Conservation (phyloP, 495 filamentous ascomycete species). For the Cairneyella variabilis region DNA sequence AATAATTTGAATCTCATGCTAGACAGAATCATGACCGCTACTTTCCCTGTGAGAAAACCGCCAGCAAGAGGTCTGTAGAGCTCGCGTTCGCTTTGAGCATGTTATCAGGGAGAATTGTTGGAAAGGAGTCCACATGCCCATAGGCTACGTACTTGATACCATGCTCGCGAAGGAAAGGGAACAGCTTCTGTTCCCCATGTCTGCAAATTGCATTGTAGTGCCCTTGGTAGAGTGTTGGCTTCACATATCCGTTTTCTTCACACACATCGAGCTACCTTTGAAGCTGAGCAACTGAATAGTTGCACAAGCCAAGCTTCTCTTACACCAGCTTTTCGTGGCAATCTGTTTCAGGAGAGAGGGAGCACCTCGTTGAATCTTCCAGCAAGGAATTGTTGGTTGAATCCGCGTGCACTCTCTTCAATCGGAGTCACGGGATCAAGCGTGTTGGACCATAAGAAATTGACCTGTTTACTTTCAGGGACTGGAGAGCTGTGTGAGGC, state of each 20-base stretch:
- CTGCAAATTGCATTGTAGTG: slow-evolving; percentile 43
- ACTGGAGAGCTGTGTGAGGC: no score
- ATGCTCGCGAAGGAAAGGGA: slow-evolving; percentile 44
- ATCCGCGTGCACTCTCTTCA: background rate
- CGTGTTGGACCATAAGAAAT: slow-evolving; percentile 39
- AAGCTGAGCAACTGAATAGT: slow-evolving; percentile 39
- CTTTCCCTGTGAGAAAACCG: slow-evolving; percentile 45
- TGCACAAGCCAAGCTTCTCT: slow-evolving; percentile 34
- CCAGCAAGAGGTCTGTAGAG: slow-evolving; percentile 38
- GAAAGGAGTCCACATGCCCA: slow-evolving; percentile 11
- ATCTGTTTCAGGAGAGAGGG: no score
- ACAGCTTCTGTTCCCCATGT: slow-evolving; percentile 35
- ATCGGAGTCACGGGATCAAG: slow-evolving; percentile 2
- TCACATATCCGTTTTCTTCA: slow-evolving; percentile 35
- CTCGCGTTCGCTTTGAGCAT: no score
- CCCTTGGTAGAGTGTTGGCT: slow-evolving; percentile 46
- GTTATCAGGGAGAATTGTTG: no score
- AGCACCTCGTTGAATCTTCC: no score
- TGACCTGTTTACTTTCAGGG: slow-evolving; percentile 27
- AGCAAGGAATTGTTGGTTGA: background rate
- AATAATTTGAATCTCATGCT: slow-evolving; percentile 14
- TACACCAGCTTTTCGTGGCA: no score
- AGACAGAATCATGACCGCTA: background rate
- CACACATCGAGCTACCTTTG: slow-evolving; percentile 39
- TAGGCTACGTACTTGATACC: slow-evolving; percentile 46